Conservation (phyloP, 768 basidiomycete species). For the Coprinopsis cinerea region DNA sequence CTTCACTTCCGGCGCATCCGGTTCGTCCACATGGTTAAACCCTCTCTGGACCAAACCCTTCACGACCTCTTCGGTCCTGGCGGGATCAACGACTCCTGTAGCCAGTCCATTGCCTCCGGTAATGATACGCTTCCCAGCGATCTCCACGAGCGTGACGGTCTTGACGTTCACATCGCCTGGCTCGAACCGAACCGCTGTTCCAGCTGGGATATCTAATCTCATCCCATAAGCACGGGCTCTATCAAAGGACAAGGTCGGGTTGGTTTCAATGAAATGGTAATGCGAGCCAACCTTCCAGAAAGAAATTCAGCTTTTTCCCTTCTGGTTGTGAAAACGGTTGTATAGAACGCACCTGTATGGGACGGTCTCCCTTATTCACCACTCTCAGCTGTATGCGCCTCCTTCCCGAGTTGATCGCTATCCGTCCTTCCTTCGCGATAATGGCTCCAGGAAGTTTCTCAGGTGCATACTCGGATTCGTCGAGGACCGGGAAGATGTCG, state of each 20-base stretch:
- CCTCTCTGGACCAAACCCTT: constrained; percentile 46
- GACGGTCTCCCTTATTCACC: constrained; percentile 88
- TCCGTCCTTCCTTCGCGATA: constrained; percentile 55
- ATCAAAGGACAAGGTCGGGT: constrained; percentile 76
- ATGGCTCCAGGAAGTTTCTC: constrained; percentile 71
- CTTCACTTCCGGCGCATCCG: constrained; percentile 46
- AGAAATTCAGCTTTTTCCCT: too few relatives aligned
- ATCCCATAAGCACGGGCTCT: constrained; percentile 74
- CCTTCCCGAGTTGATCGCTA: constrained; percentile 73
- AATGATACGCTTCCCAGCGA: constrained; percentile 66
- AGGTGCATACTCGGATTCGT: constrained; percentile 42
- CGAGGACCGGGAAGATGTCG: constrained; percentile 54
- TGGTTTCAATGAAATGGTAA: constrained; percentile 92
- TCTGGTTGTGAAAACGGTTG: too few relatives aligned
- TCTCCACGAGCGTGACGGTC: constrained; percentile 74
- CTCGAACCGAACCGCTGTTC: constrained; percentile 95
- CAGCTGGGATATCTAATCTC: constrained; percentile 87
- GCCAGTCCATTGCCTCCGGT: constrained; percentile 79
- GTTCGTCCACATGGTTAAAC: constrained; percentile 69
- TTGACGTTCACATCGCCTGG: constrained; percentile 70
- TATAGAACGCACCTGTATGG: constrained; percentile 58
- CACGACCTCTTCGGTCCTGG: constrained; percentile 42
- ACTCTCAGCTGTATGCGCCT: constrained; percentile 67
- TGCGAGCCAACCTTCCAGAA: constrained; percentile 67
- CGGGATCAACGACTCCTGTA: constrained; percentile 43